Evolutionary conservation across 1,284 basidiomycete genomes (phyloP).

Genomic region (Leucoagaricus sp.): DNA sequence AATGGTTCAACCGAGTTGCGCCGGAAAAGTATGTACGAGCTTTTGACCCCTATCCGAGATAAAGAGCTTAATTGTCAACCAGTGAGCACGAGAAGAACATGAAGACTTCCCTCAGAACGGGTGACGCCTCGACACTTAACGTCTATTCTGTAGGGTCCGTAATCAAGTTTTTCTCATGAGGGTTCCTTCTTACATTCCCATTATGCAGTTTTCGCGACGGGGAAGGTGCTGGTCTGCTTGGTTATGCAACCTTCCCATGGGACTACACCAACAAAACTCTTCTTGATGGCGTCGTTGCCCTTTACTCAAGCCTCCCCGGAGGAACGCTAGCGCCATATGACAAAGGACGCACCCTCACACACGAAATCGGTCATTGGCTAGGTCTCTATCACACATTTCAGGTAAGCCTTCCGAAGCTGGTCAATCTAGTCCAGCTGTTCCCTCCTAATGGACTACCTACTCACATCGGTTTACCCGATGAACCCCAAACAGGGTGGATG

Average conservation of each 20-base stretch:
- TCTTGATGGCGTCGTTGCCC: conserved; percentile 22
- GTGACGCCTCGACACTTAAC: conserved; percentile 36
- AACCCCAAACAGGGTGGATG: conserved; percentile 34
- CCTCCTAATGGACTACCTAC: not conserved
- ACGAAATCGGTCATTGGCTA: conserved; percentile 51
- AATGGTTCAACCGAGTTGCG: conserved; percentile 47
- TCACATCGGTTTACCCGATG: not conserved
- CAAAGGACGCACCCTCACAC: conserved; percentile 46
- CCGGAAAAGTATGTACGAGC: conserved; percentile 26
- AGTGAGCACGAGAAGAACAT: conserved; percentile 29
- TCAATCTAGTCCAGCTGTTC: too few species aligned
- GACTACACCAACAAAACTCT: conserved; percentile 22
- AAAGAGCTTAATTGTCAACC: not conserved
- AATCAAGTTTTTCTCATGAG: not conserved
- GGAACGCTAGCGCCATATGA: conserved; percentile 39
- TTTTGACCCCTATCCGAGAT: not conserved
- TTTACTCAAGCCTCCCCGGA: conserved; percentile 42
- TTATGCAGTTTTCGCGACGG: conserved; percentile 25
- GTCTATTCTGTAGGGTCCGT: conserved; percentile 38
- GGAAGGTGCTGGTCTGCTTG: conserved; percentile 33
- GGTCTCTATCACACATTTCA: conserved; percentile 53
- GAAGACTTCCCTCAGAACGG: conserved; percentile 43
- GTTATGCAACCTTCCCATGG: conserved; percentile 45
- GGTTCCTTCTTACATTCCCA: not conserved
- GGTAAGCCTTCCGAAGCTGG: too few species aligned